phyloP scores from a whole-genome alignment of 371 early-diverging fungal species.

The Scutellospora calospora region DNA sequence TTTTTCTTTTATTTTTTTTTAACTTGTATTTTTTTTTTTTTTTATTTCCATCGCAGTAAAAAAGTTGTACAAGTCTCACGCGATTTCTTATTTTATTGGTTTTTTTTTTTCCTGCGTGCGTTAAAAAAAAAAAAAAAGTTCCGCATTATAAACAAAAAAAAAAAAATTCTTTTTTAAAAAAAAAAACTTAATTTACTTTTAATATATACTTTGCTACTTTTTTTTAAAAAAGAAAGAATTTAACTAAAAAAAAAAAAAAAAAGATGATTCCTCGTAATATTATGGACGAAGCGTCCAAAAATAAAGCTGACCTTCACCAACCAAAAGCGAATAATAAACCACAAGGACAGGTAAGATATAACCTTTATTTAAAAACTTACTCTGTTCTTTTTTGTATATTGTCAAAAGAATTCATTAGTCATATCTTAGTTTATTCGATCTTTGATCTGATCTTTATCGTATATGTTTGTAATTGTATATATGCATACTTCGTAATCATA shows the following conservation, averaged over 20 bases:
- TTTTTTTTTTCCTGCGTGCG: not conserved
- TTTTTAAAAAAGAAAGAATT: no score
- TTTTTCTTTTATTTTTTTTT: not conserved
- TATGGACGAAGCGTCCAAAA: slow-evolving; percentile 36
- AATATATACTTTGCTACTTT: slow-evolving; percentile 8
- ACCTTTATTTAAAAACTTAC: no score
- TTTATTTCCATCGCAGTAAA: slow-evolving; percentile 1
- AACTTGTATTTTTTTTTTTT: not conserved
- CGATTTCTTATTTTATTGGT: slow-evolving; percentile 10
- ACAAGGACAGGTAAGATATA: slow-evolving; percentile 44
- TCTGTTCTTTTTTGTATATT: not conserved
- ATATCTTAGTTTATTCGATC: not conserved
- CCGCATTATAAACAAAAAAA: no score
- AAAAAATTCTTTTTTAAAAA: not conserved
- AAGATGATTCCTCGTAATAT: slow-evolving; percentile 40
- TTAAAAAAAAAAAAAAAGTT: not conserved
- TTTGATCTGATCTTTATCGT: no score
- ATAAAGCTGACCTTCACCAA: slow-evolving; percentile 42
- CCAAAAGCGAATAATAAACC: slow-evolving; percentile 47
- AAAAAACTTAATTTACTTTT: not conserved
- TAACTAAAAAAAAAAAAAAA: not conserved
- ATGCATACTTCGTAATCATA: no score
- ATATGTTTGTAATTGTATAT: no score
- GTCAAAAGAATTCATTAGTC: no score
- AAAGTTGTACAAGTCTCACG: slow-evolving; percentile 13